Base-by-base conservation (phyloP, 352 stramenopile genomes). In the Pythium periplocum region DNA sequence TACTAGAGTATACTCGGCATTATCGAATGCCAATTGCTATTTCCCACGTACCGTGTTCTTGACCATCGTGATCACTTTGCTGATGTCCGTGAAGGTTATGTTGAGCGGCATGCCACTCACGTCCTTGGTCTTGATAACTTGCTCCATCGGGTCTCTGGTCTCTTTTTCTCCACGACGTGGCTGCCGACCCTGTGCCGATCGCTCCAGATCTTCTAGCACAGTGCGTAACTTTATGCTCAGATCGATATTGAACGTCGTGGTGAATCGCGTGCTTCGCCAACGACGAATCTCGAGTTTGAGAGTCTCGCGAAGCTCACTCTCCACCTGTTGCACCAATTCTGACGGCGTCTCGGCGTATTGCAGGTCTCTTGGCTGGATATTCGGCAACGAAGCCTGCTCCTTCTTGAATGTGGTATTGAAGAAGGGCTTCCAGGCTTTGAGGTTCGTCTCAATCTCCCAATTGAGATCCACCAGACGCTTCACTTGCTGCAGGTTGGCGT, bases 171-270 rank as follows among this genome's bases (percentile, higher is more conserved):
- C 40, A 60, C 33, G 55, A 61, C 31, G 43, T 59, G 53, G 55
- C 46, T 33, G 36, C 61, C 26, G 5, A 26, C 36, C 52, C 53
- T n/a, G n/a, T 49, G 43, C 48, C 58, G n/a, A 48, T 47, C 47
- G 68, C 59, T 97, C 88, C 9, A 96, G 69, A 11, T 69, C 58
- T 33, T 86, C 75, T 9, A 96, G 71, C 35, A 95, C 71, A 0
- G 62, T 57, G 4, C 75, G 72, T 30, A 98, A 59, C 53, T 92
- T 88, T n/a, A 89, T 63, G 34, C 75, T 74, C 48, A 90, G 63
- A 68, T 93, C 86, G 57, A 83, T 75, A 45, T 95, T 93, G 59
- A 97, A 97, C 31, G 72, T 83, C 6, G 90, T 98, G 41, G 82
- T 83, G 43, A 68, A 85, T 46, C 81, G 73, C 1, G 67, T 71